Base-by-base conservation (phyloP, 495 filamentous ascomycete species). In the Penicillium diatomitis region DNA sequence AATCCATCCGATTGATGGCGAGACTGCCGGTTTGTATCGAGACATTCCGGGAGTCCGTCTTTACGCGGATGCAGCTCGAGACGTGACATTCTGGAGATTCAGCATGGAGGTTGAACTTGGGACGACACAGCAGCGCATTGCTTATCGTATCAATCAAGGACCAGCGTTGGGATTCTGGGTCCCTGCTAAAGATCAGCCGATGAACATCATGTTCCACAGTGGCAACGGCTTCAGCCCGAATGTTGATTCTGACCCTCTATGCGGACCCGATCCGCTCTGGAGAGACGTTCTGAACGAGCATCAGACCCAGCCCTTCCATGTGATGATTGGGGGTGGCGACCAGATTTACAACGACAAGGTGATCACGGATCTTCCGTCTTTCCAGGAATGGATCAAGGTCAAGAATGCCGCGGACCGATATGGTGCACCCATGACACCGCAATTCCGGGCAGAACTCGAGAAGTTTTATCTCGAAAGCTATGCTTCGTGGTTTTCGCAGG, bases 121-220 rank as follows among this genome's bases (percentile, higher is more conserved):
- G 31, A 65, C 82, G 10, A 74, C 74, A 42, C 85, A 96, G 60
- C 77, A 86, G 49, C 84, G 90, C 40, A 85, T 98, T 56, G 94
- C 90, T 0, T 98, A 98, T 61, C 83, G 92, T 42, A 95, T 98
- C 68, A 98, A 98, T 62, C 77, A 81, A 51, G 92, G 90, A 4
- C 90, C 91, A 5, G 83, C 89, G 9, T 78, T 90, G 29, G 86
- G 83, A 7, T 98, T 98, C 66, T 98, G 92, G 92, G 88, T 98
- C 1, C 92, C 92, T 7, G 87, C 85, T 44, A 76, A 73, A 44
- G 86, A 82, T 27, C 78, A 96, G 67, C 78, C 85, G 6, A 97
- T 98, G 94, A 95, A 97, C 68, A 87, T 95, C 56, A 95, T 96
- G 89, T 97, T 95, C 69, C 79, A 97, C 73, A 91, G 83, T 62